Percentiles rank a stretch among this genome's conserved stretches.
Evolutionary conservation across 371 early-diverging fungal species (phyloP).

Genomic region (Haplosporangium sp.): DNA sequence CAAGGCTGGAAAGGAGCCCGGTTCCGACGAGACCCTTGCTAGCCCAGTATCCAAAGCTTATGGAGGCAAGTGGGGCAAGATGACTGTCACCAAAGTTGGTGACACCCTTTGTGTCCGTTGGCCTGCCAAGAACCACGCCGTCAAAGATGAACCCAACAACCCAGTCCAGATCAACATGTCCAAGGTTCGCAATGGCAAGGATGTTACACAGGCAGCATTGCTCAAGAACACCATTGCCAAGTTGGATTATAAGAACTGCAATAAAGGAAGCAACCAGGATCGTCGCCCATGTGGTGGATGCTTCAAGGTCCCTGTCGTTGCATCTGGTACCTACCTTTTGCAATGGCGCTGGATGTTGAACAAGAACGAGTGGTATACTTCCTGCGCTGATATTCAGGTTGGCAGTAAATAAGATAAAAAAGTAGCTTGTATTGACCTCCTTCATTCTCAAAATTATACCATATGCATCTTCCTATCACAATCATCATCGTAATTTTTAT

Average conservation of each 20-base stretch:
- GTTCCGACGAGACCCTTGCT: conserved; percentile 35
- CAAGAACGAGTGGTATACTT: conserved; percentile 45
- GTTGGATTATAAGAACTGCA: conserved; percentile 35
- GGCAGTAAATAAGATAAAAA: neutral
- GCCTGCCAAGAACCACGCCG: conserved; percentile 50
- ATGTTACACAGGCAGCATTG: conserved; percentile 16
- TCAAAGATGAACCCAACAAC: conserved; percentile 12
- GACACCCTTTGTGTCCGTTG: conserved; percentile 37
- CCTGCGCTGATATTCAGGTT: conserved; percentile 33
- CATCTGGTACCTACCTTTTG: conserved; percentile 27
- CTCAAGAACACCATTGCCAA: conserved; percentile 23
- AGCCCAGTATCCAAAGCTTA: conserved; percentile 20
- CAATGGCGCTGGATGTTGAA: conserved; percentile 50
- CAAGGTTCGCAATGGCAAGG: conserved; percentile 8
- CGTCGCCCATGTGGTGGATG: conserved; percentile 39
- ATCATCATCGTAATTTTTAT: too few relatives aligned
- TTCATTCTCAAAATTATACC: neutral
- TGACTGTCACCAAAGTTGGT: conserved; percentile 32
- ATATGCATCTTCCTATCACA: neutral
- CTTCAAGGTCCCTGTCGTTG: conserved; percentile 31
- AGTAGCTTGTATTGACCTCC: neutral
- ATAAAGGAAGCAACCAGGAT: neutral
- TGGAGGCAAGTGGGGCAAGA: conserved; percentile 28
- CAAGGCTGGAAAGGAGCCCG: conserved; percentile 17
- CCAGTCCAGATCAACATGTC: conserved; percentile 35